Conservation (phyloP, 2,329 filamentous ascomycete genomes). For the Venturiaceae sp. region DNA sequence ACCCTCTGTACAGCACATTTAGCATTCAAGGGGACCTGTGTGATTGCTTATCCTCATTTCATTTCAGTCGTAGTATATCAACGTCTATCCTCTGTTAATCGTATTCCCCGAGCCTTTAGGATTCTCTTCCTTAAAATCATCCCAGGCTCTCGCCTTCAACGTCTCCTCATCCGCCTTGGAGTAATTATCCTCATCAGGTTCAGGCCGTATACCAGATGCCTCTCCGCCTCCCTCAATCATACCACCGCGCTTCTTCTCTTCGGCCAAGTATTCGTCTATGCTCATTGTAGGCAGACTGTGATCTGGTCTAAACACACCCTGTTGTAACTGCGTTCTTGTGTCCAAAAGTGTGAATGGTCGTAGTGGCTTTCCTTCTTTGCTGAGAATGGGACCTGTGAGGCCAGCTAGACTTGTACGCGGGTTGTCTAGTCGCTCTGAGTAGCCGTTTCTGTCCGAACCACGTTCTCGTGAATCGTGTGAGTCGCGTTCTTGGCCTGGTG, state of each 20-base stretch:
- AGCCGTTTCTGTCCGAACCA: conserved; percentile 40
- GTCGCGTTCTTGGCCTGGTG: conserved; percentile 36
- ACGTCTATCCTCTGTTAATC: conserved; percentile 57
- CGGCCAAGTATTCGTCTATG: conserved; percentile 94
- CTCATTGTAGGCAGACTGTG: conserved; percentile 96
- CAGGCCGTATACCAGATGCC: conserved; percentile 55
- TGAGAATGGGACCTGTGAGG: conserved; percentile 59
- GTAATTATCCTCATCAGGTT: conserved; percentile 81
- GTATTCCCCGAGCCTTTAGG: conserved; percentile 78
- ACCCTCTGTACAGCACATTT: too few species aligned
- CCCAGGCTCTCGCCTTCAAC: conserved; percentile 89
- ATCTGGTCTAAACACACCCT: conserved; percentile 78
- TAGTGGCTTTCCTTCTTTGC: conserved; percentile 70
- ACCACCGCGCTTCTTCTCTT: conserved; percentile 73
- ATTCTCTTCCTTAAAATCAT: conserved; percentile 87
- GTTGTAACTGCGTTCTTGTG: conserved; percentile 62
- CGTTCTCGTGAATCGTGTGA: conserved; percentile 4
- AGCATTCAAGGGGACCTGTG: not conserved
- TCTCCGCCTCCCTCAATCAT: conserved; percentile 88
- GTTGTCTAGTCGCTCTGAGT: conserved; percentile 66
- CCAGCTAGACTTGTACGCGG: conserved; percentile 40
- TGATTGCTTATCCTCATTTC: not conserved
- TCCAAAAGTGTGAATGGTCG: conserved; percentile 83
- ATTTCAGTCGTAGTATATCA: not conserved
- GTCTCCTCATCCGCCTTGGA: conserved; percentile 85